Evolutionary conservation across 2,329 filamentous ascomycete genomes (phyloP).

Genomic region (Incumbomyces delicatus): DNA sequence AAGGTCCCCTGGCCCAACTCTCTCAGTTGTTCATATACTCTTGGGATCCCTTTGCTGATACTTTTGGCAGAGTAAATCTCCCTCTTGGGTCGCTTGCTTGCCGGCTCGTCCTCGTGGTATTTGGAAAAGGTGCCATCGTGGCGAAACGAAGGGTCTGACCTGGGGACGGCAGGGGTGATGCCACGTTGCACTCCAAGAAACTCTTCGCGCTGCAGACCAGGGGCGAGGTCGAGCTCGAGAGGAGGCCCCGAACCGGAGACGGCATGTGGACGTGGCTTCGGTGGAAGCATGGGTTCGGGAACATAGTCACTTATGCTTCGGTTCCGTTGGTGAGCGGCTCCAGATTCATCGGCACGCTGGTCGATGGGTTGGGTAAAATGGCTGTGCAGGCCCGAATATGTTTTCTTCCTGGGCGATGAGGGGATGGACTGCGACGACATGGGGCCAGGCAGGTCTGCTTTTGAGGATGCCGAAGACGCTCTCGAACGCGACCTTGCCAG

Average conservation of each 20-base stretch:
- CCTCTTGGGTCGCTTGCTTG: conserved; percentile 14
- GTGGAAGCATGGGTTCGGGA: conserved; percentile 59
- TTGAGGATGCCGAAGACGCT: conserved; percentile 33
- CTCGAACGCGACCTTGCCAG: conserved; percentile 36
- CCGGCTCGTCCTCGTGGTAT: conserved; percentile 21
- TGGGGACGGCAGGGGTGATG: conserved; percentile 37
- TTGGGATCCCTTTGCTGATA: conserved; percentile 57
- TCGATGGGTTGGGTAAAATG: conserved; percentile 6
- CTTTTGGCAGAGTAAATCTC: conserved; percentile 64
- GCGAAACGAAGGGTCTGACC: conserved; percentile 21
- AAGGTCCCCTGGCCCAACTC: conserved; percentile 88
- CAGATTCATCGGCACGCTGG: conserved; percentile 15
- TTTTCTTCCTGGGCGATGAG: conserved; percentile 24
- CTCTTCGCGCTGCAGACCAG: conserved; percentile 61
- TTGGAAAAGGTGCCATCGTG: neutral
- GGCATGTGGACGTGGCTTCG: conserved; percentile 60
- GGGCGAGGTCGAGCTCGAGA: conserved; percentile 39
- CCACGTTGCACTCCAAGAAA: conserved; percentile 72
- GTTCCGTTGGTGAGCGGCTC: conserved; percentile 53
- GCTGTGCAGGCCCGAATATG: conserved; percentile 34
- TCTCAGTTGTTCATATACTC: conserved; percentile 70
- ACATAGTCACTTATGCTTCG: conserved; percentile 83
- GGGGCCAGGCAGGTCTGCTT: conserved; percentile 14
- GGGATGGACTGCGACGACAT: conserved; percentile 9
- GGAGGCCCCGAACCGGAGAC: conserved; percentile 52